phyloP scores from a whole-genome alignment of 2,329 filamentous ascomycete genomes.

The Curvularia sp. region DNA sequence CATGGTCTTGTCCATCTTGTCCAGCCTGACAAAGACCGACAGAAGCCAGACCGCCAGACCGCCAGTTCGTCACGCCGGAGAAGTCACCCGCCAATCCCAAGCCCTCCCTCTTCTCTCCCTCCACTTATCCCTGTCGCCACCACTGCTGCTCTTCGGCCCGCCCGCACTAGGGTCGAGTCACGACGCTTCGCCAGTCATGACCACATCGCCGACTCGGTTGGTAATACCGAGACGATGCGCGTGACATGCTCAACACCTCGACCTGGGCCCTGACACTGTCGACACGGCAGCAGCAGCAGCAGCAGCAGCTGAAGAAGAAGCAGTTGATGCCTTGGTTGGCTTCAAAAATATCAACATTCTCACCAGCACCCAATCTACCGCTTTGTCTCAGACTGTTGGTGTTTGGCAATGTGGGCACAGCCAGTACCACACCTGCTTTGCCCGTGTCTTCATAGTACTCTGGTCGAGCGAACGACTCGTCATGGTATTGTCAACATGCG shows the following conservation, averaged over 20 bases:
- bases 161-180: background rate
- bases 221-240: background rate
- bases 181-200: slow-evolving; percentile 1
- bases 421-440: too few species aligned
- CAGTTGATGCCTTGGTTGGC: background rate
- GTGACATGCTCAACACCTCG: slow-evolving; percentile 1
- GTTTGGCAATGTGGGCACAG: too few species aligned
- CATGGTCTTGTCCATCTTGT: too few species aligned
- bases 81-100: slow-evolving; percentile 15
- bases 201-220: background rate
- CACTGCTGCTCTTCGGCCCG: slow-evolving; percentile 10
- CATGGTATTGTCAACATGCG: background rate
- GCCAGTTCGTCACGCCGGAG: slow-evolving; percentile 15
- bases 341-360: background rate
- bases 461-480: background rate
- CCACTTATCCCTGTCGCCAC: slow-evolving; percentile 1
- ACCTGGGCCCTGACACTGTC: background rate
- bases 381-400: background rate
- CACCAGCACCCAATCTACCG: background rate
- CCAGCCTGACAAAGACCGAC: too few species aligned
- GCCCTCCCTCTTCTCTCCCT: background rate
- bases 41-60: slow-evolving; percentile 11
- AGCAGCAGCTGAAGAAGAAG: too few species aligned
- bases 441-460: background rate
- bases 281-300: too few species aligned